Conservation (phyloP, 495 filamentous ascomycete species). For the Xanthoparmelia taractica region DNA sequence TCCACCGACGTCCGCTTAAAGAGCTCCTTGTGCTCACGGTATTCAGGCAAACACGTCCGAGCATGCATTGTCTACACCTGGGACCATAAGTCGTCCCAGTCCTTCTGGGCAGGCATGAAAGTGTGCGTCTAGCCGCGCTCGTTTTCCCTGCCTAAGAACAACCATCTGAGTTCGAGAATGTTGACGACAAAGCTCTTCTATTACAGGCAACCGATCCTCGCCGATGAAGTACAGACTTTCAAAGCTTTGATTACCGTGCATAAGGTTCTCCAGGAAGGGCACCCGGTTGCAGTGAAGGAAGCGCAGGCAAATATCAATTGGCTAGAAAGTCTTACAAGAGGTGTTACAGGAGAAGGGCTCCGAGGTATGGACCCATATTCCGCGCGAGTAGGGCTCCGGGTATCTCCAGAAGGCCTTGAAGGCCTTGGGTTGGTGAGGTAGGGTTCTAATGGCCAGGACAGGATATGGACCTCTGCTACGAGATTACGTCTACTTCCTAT, state of each 20-base stretch:
- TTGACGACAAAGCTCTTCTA: constrained; percentile 1
- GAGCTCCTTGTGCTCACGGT: constrained; percentile 7
- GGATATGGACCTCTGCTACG: constrained; percentile 87
- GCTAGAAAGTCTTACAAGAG: constrained; percentile 86
- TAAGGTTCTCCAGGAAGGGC: constrained; percentile 94
- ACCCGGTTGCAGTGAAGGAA: constrained; percentile 77
- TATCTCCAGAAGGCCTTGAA: background rate
- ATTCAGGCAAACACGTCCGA: constrained; percentile 84
- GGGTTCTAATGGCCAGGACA: constrained; percentile 29
- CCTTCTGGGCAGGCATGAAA: constrained; percentile 98
- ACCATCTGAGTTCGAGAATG: no score
- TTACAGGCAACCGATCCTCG: constrained; percentile 79
- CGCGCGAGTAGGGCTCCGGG: background rate
- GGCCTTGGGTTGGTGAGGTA: background rate
- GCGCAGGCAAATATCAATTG: constrained; percentile 82
- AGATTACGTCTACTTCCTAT: constrained; percentile 91
- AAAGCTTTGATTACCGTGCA: constrained; percentile 89
- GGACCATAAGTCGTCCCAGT: constrained; percentile 95
- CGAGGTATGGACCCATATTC: constrained; percentile 46
- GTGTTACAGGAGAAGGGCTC: constrained; percentile 75
- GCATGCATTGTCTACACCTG: constrained; percentile 98
- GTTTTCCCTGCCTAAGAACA: no score
- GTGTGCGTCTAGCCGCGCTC: constrained; percentile 52
- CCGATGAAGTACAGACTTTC: constrained; percentile 92
- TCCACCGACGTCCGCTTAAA: constrained; percentile 5